phyloP scores from a whole-genome alignment of 805 yeast genomes.

The Spathaspora arborariae region DNA sequence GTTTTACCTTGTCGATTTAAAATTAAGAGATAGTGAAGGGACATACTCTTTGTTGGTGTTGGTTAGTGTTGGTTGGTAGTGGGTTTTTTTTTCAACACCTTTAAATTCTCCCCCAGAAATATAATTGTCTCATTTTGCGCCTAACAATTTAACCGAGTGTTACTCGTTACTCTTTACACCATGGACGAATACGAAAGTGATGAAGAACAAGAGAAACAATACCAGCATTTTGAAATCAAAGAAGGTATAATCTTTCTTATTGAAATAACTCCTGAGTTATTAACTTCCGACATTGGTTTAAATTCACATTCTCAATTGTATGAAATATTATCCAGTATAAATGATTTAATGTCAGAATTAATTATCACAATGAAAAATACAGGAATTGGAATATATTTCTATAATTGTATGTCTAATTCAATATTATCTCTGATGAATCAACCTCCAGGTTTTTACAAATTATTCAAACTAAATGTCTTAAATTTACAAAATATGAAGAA shows the following conservation, averaged over 20 bases:
- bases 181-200: not conserved
- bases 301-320: slow-evolving; percentile 40
- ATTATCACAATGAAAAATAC: slow-evolving; percentile 64
- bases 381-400: slow-evolving; percentile 70
- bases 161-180: not conserved
- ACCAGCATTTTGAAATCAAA: slow-evolving; percentile 45
- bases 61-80: not conserved
- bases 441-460: slow-evolving; percentile 41
- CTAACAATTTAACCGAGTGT: not conserved
- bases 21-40: slow-evolving; percentile 74
- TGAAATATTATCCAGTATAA: slow-evolving; percentile 54
- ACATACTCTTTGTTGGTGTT: slow-evolving; percentile 41
- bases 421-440: slow-evolving; percentile 22
- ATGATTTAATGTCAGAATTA: slow-evolving; percentile 61
- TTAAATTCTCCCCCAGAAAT: not conserved
- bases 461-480: slow-evolving; percentile 53
- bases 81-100: not conserved
- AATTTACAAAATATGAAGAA: slow-evolving; percentile 55
- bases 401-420: slow-evolving; percentile 35
- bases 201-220: slow-evolving; percentile 10
- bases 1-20: slow-evolving; percentile 94
- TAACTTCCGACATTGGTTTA: slow-evolving; percentile 31
- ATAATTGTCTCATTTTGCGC: not conserved
- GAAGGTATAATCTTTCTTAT: slow-evolving; percentile 65
- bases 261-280: slow-evolving; percentile 51